Conservation (phyloP, 192 early-diverging fungal species). For the Linderina pennispora region DNA sequence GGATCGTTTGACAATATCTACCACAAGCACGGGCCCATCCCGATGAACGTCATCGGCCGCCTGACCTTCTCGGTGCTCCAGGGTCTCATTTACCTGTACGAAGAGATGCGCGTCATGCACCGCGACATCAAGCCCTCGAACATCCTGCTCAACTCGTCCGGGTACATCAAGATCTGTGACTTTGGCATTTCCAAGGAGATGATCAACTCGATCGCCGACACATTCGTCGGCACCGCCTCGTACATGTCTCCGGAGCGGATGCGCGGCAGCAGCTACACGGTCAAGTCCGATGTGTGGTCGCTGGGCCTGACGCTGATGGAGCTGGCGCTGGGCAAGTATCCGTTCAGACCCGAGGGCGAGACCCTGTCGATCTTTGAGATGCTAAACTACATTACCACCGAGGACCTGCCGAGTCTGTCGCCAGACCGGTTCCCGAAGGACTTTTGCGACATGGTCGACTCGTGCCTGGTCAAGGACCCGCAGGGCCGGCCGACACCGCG, state of each 20-base stretch:
- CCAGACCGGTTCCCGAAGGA: conserved; percentile 63
- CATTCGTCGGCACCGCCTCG: conserved; percentile 78
- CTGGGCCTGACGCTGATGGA: conserved; percentile 79
- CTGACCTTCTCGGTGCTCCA: conserved; percentile 75
- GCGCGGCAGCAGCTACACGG: conserved; percentile 68
- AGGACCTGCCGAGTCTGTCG: conserved; percentile 77
- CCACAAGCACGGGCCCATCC: conserved; percentile 84
- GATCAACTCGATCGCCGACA: conserved; percentile 76
- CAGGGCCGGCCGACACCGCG: conserved; percentile 56
- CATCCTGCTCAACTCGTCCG: conserved; percentile 72
- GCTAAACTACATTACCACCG: conserved; percentile 86
- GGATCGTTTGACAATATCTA: conserved; percentile 91
- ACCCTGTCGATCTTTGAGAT: conserved; percentile 84
- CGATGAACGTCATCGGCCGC: conserved; percentile 78
- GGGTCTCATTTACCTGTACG: conserved; percentile 80
- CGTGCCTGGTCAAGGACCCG: conserved; percentile 46
- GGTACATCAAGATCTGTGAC: conserved; percentile 77
- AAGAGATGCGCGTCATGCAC: conserved; percentile 89
- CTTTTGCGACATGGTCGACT: conserved; percentile 69
- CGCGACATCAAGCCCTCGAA: conserved; percentile 89
- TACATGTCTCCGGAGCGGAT: conserved; percentile 88
- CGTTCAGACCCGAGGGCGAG: conserved; percentile 60
- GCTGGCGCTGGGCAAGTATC: conserved; percentile 68
- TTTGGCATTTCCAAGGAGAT: conserved; percentile 91
- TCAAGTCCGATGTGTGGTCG: conserved; percentile 79